Evolutionary conservation across 2,329 filamentous ascomycete genomes (phyloP).

Genomic region (Aspergillus felis): DNA sequence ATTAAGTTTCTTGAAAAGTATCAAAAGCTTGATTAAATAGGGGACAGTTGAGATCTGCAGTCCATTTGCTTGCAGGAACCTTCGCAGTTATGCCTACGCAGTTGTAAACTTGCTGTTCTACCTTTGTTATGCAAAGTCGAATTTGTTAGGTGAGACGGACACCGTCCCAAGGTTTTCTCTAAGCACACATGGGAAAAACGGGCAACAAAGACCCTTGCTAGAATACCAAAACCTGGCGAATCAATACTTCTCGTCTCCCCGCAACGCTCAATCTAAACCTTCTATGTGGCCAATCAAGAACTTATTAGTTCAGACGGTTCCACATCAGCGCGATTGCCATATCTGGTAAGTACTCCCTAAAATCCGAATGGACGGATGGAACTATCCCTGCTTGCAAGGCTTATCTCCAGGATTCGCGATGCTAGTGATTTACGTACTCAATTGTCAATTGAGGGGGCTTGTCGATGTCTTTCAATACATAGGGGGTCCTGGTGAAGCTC

Average conservation of each 20-base stretch:
- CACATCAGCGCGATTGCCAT: not conserved
- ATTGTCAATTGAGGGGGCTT: not conserved
- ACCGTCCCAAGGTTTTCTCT: not conserved
- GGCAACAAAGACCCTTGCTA: not conserved
- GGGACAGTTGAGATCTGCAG: not conserved
- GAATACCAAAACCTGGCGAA: conserved; percentile 5
- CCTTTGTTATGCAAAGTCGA: too few relatives aligned
- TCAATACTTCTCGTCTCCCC: conserved; percentile 1
- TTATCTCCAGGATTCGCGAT: not conserved
- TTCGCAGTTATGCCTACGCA: not conserved
- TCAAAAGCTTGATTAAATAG: not conserved
- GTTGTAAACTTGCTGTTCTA: not conserved
- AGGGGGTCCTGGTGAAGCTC: too few relatives aligned
- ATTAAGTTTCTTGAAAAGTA: not conserved
- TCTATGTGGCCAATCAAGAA: not conserved
- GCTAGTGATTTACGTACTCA: not conserved
- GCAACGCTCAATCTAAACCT: not conserved
- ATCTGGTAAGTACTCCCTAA: not conserved
- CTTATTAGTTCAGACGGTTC: not conserved
- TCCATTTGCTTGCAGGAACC: not conserved
- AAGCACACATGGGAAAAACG: not conserved
- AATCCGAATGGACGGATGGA: not conserved
- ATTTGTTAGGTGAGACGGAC: too few relatives aligned
- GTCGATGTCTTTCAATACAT: not conserved
- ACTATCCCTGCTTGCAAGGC: not conserved